phyloP scores from a whole-genome alignment of 495 filamentous ascomycete genomes.

The Amniculicola lignicola region DNA sequence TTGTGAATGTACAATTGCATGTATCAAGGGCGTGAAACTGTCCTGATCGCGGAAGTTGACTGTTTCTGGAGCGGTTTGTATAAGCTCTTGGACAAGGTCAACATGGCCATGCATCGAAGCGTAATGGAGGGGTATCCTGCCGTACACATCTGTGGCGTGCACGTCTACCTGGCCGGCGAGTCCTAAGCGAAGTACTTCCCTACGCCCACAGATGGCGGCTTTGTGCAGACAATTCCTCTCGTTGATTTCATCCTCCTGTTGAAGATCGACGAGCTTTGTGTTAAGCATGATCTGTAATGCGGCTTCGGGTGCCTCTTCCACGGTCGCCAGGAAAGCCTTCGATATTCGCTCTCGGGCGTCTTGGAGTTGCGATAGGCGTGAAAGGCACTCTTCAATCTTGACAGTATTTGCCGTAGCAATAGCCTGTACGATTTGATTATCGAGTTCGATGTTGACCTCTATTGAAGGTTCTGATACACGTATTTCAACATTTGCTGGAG shows the following conservation, averaged over 20 bases:
- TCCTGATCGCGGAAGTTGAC: conserved; percentile 89
- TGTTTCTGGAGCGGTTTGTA: conserved; percentile 59
- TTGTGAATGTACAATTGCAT: conserved; percentile 84
- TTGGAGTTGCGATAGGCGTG: conserved; percentile 51
- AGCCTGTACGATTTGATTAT: conserved; percentile 82
- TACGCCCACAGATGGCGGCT: conserved; percentile 82
- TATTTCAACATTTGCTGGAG: conserved; percentile 36
- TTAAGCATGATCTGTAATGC: conserved; percentile 72
- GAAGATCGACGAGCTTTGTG: conserved; percentile 78
- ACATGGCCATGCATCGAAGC: conserved; percentile 90
- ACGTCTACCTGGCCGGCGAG: conserved; percentile 68
- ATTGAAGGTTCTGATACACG: conserved; percentile 1
- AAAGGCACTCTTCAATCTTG: conserved; percentile 61
- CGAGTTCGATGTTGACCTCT: conserved; percentile 75
- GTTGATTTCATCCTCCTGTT: conserved; percentile 93
- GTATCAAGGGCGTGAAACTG: conserved; percentile 94
- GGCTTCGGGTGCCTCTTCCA: conserved; percentile 77
- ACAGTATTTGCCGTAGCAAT: conserved; percentile 69
- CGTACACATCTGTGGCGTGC: conserved; percentile 84
- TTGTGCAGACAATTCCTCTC: conserved; percentile 94
- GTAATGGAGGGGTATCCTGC: conserved; percentile 90
- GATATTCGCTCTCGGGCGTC: conserved; percentile 72
- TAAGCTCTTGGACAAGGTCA: conserved; percentile 73
- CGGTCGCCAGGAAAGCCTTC: conserved; percentile 80
- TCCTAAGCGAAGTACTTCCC: conserved; percentile 70